Percentiles rank a stretch among this genome's conserved stretches.
These are phyloP conservation scores for Cutaneotrichosporon sp. DNA, from an alignment of 1,284 basidiomycete species.

Conservation along the genomic window DNA sequence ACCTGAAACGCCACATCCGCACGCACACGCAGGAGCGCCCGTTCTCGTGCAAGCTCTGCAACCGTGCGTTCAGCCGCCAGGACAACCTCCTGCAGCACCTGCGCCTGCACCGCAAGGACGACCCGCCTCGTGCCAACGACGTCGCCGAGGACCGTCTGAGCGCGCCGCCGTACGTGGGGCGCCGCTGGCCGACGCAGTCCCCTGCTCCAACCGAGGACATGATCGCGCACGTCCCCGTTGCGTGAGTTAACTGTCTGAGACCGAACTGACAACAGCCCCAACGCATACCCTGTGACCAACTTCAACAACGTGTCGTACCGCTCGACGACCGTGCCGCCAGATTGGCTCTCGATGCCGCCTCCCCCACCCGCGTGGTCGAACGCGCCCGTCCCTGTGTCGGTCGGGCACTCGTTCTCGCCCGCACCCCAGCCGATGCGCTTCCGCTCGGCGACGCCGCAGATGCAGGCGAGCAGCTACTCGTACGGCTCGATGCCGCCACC, in stretches of 20 bases:
- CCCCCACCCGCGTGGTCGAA: constrained; percentile 17
- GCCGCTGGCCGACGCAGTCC: constrained; percentile 20
- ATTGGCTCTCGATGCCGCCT: constrained; percentile 30
- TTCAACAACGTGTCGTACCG: constrained; percentile 23
- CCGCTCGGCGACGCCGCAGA: constrained; percentile 25
- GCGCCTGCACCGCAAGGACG: constrained; percentile 64
- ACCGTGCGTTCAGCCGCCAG: constrained; percentile 76
- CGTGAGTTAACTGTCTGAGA: no score
- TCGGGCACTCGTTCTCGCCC: constrained; percentile 21
- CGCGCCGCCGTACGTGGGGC: constrained; percentile 20
- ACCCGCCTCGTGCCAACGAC: constrained; percentile 25
- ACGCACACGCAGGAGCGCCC: constrained; percentile 89
- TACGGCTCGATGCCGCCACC: constrained; percentile 27
- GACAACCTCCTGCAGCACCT: constrained; percentile 83
- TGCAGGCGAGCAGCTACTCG: constrained; percentile 14
- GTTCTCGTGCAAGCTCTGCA: constrained; percentile 69
- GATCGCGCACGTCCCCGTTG: constrained; percentile 17
- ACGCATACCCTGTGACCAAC: constrained; percentile 12
- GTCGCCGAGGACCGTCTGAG: constrained; percentile 23
- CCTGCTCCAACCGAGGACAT: constrained; percentile 21
- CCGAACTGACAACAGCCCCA: constrained; percentile 8
- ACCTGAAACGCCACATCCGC: constrained; percentile 79
- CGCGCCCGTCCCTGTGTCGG: neutral
- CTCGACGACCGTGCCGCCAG: constrained; percentile 29
- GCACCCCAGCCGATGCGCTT: constrained; percentile 24